Evolutionary conservation across 116 monocot genomes (phyloP), one percentile per base, ranked within the genome.

Genomic region (Zostera marina): DNA sequence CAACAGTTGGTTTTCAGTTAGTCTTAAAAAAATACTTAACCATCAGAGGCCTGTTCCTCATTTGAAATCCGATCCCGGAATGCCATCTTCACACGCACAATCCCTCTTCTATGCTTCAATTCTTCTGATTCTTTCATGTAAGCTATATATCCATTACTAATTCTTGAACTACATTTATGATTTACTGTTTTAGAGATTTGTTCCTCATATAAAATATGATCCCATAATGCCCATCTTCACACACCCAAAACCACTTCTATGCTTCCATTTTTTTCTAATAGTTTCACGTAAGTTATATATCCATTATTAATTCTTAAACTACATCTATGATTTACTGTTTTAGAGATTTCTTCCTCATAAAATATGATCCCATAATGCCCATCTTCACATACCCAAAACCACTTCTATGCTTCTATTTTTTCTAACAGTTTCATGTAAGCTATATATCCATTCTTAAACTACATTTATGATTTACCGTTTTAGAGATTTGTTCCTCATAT

Each of bases 211-310:
- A 70, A 78, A 74, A 66, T 79, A 87, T 61, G 96, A 76, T 65
- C 96, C 89, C 61, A 85, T 89, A 64, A 96, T 96, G 96, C n/a
- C 96, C 96, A 45, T 96, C 96, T n/a, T 82, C 96, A 22, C 96
- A 96, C 76, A 82, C 96, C 21, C 96, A 96, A 47, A 82, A 85
- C 60, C 77, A 89, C 48, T 89, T 89, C 64, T 89, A 82, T 76
- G 47, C 54, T 10, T 63, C 82, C 5, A 23, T n/a, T n/a, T 67
- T 11, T 65, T 76, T 62, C 62, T 63, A 47, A 22, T 90, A 60
- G 49, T 82, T 61, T 96, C 76, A 24, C 59, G 96, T 96, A 85
- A 75, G 75, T 9, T 47, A 26, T 47, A 26, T 26, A 3, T 47
- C 15, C 14, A n/a, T n/a, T n/a, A n/a, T n/a, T n/a, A n/a, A n/a